These are phyloP conservation scores for Xylaria flabelliformis DNA, from an alignment of 495 filamentous ascomycete species.

Conservation along the genomic window DNA sequence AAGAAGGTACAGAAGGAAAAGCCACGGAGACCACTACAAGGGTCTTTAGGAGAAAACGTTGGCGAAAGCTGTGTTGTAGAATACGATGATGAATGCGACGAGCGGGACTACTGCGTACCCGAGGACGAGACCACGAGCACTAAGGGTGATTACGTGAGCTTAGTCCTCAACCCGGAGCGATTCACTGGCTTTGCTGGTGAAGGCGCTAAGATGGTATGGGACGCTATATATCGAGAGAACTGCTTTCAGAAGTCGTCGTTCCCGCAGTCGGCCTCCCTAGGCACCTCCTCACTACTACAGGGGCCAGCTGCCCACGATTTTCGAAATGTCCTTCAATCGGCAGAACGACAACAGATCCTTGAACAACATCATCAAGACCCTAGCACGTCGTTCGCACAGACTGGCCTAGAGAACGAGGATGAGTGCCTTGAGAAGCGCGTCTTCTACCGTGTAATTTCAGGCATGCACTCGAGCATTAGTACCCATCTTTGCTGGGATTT, in stretches of 20 bases:
- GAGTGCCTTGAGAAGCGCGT: conserved; percentile 97
- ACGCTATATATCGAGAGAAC: conserved; percentile 96
- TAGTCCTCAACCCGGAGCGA: conserved; percentile 91
- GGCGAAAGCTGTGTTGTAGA: conserved; percentile 96
- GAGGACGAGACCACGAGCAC: conserved; percentile 86
- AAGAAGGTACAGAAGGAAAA: conserved; percentile 71
- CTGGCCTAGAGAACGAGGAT: conserved; percentile 76
- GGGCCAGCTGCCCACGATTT: conserved; percentile 82
- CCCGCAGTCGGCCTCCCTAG: conserved; percentile 55
- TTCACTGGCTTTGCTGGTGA: conserved; percentile 92
- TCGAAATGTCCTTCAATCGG: conserved; percentile 77
- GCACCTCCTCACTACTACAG: conserved; percentile 46
- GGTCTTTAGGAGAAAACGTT: conserved; percentile 81
- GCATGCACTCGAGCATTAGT: conserved; percentile 97
- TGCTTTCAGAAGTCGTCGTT: conserved; percentile 81
- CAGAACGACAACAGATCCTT: conserved; percentile 65
- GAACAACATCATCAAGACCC: conserved; percentile 60
- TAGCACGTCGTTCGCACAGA: conserved; percentile 56
- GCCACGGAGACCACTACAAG: conserved; percentile 76
- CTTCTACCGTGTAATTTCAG: conserved; percentile 91
- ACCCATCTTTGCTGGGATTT: conserved; percentile 97
- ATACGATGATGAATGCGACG: conserved; percentile 97
- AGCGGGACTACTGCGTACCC: conserved; percentile 94
- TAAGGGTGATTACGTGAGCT: conserved; percentile 95
- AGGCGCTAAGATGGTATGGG: conserved; percentile 87